Conservation (phyloP, 2,329 filamentous ascomycete species). For the Zarea fungicola region DNA sequence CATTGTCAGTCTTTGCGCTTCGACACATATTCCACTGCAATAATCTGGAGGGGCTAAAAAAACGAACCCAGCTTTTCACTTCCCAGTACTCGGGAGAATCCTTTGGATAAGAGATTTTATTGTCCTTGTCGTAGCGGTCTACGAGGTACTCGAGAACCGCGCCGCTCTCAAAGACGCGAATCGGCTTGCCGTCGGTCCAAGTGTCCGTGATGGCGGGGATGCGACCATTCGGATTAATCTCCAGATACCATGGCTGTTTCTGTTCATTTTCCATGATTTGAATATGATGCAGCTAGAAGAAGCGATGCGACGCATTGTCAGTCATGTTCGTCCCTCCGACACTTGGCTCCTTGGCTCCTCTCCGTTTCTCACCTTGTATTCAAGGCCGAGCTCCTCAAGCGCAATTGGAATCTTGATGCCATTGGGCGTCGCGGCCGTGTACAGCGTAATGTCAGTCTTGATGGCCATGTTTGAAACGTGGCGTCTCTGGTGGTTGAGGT, state of each 20-base stretch:
- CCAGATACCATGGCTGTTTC: conserved; percentile 80
- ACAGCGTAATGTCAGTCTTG: conserved; percentile 65
- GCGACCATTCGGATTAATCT: conserved; percentile 88
- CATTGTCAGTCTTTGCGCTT: too few relatives aligned
- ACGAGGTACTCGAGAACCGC: conserved; percentile 80
- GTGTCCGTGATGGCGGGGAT: conserved; percentile 83
- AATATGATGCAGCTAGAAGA: conserved; percentile 49
- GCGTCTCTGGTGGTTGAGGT: too few relatives aligned
- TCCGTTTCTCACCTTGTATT: conserved; percentile 74
- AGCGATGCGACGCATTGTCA: neutral
- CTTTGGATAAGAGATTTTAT: conserved; percentile 74
- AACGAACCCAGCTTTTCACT: conserved; percentile 65
- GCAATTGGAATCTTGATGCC: conserved; percentile 85
- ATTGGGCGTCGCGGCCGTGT: conserved; percentile 80
- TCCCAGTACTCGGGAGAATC: conserved; percentile 73
- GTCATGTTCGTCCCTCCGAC: too few relatives aligned
- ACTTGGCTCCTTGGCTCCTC: too few relatives aligned
- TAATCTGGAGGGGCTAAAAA: too few relatives aligned
- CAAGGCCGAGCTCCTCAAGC: conserved; percentile 74
- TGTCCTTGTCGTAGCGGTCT: conserved; percentile 73
- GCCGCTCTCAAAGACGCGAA: conserved; percentile 77
- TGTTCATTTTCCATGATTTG: conserved; percentile 69
- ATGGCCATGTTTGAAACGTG: too few relatives aligned
- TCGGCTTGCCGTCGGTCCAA: conserved; percentile 64
- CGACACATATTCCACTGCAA: too few relatives aligned